Evolutionary conservation across 148 eudicot species (phyloP).

Genomic region (Limonium bicolor): DNA sequence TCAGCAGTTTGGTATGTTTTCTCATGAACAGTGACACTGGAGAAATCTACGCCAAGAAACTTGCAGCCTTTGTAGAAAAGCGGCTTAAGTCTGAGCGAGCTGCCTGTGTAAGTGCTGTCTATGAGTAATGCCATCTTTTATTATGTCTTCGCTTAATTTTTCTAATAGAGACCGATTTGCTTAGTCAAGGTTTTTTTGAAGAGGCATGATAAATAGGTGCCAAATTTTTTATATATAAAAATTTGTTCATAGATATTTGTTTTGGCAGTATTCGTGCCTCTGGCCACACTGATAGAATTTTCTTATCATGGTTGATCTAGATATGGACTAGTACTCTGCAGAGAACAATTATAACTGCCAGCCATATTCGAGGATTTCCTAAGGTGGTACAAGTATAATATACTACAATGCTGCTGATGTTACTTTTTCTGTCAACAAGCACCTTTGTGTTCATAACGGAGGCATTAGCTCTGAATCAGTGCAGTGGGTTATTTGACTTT

Average conservation of each 20-base stretch:
- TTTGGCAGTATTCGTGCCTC: too few species aligned
- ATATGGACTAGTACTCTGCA: constrained; percentile 99
- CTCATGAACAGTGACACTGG: constrained; percentile 55
- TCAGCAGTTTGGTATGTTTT: background rate
- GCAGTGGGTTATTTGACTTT: background rate
- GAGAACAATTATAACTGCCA: constrained; percentile 78
- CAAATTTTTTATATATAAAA: too few species aligned
- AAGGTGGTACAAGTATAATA: constrained; percentile 43
- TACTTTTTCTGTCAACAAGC: too few species aligned
- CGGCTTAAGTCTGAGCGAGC: constrained; percentile 85
- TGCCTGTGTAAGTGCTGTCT: constrained; percentile 74
- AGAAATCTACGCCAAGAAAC: constrained; percentile 85
- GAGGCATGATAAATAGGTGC: too few species aligned
- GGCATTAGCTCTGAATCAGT: background rate
- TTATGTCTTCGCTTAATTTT: background rate
- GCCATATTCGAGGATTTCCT: constrained; percentile 76
- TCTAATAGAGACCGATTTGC: too few species aligned
- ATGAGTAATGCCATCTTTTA: background rate
- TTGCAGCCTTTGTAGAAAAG: constrained; percentile 86
- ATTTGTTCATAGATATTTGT: too few species aligned
- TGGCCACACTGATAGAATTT: too few species aligned
- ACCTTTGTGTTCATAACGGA: too few species aligned
- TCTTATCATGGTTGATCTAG: too few species aligned
- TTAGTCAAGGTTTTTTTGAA: too few species aligned
- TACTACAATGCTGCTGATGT: too few species aligned